A percentile compares a stretch with the other conserved stretches of the same genome.
Evolutionary conservation across 2,329 filamentous ascomycete genomes (phyloP).

Genomic region (Epichloe typhina): DNA sequence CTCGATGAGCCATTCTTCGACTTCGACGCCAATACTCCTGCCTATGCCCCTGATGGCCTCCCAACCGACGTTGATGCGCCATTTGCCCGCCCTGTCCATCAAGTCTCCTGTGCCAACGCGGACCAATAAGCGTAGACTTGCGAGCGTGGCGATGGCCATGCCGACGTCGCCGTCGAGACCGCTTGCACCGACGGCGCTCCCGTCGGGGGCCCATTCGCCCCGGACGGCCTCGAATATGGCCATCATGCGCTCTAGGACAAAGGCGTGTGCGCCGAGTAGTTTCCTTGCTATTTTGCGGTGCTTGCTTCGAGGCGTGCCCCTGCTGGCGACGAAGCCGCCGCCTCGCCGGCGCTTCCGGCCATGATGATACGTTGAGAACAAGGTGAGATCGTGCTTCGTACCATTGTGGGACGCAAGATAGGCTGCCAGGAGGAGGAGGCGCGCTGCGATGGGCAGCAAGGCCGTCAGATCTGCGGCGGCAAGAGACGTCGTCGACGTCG

Average conservation of each 20-base stretch:
- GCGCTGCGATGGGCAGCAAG: slow-evolving; percentile 58
- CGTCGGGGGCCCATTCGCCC: slow-evolving; percentile 33
- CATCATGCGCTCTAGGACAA: slow-evolving; percentile 64
- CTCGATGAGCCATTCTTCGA: slow-evolving; percentile 64
- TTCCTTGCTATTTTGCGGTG: slow-evolving; percentile 65
- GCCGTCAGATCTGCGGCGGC: slow-evolving; percentile 32
- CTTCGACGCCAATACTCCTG: slow-evolving; percentile 61
- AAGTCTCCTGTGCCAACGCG: slow-evolving; percentile 50
- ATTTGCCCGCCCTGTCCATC: slow-evolving; percentile 57
- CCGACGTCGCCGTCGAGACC: slow-evolving; percentile 42
- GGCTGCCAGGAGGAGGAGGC: slow-evolving; percentile 60
- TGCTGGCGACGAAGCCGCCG: slow-evolving; percentile 25
- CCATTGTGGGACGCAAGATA: slow-evolving; percentile 76
- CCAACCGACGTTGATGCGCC: slow-evolving; percentile 69
- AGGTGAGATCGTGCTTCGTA: slow-evolving; percentile 54
- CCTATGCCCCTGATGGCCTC: slow-evolving; percentile 60
- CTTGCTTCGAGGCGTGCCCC: slow-evolving; percentile 28
- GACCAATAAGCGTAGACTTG: slow-evolving; percentile 55
- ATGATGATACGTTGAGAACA: slow-evolving; percentile 62
- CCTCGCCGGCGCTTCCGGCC: slow-evolving; percentile 36
- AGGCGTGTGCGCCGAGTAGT: slow-evolving; percentile 62
- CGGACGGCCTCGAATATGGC: slow-evolving; percentile 62
- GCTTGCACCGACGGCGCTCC: slow-evolving; percentile 14
- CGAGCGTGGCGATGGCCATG: slow-evolving; percentile 58
- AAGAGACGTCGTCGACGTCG: not conserved